Evolutionary conservation across 306 rosid species (phyloP).

Genomic region (Comarum palustre): DNA sequence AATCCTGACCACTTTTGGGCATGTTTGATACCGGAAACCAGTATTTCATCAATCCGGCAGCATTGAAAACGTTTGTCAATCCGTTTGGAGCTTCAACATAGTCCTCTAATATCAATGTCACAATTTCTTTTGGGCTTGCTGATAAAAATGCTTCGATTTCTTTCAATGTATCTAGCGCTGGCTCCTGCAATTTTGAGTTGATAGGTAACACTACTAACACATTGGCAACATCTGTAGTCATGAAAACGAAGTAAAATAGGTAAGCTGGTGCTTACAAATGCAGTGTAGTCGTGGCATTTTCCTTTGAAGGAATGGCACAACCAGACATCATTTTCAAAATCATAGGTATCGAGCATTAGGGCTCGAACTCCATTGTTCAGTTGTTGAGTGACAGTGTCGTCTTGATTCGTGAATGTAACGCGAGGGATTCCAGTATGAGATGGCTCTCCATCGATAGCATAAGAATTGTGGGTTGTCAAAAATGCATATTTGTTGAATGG

Average conservation of each 20-base stretch:
- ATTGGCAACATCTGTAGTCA: not conserved
- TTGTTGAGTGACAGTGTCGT: constrained; percentile 71
- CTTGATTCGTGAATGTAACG: constrained; percentile 59
- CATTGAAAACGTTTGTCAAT: constrained; percentile 62
- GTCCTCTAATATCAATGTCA: constrained; percentile 85
- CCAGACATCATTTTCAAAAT: constrained; percentile 75
- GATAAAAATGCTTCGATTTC: constrained; percentile 69
- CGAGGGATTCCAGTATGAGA: constrained; percentile 66
- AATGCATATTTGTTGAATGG: constrained; percentile 92
- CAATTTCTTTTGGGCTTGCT: constrained; percentile 66
- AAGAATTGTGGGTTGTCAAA: constrained; percentile 84
- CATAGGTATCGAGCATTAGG: constrained; percentile 82
- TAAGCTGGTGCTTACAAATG: constrained; percentile 61
- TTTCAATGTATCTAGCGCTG: constrained; percentile 64
- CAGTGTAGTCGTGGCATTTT: constrained; percentile 60
- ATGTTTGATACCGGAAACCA: constrained; percentile 74
- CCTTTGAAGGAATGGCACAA: constrained; percentile 83
- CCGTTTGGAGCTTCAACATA: constrained; percentile 76
- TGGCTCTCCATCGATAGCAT: constrained; percentile 67
- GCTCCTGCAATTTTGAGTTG: constrained; percentile 41
- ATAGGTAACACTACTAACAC: not conserved
- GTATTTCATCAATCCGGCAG: constrained; percentile 66
- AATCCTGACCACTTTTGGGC: constrained; percentile 70
- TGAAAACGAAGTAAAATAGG: not conserved
- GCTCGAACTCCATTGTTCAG: constrained; percentile 74